These are phyloP conservation scores for Lepiota venenata DNA, from an alignment of 768 basidiomycete species.

Conservation along the genomic window DNA sequence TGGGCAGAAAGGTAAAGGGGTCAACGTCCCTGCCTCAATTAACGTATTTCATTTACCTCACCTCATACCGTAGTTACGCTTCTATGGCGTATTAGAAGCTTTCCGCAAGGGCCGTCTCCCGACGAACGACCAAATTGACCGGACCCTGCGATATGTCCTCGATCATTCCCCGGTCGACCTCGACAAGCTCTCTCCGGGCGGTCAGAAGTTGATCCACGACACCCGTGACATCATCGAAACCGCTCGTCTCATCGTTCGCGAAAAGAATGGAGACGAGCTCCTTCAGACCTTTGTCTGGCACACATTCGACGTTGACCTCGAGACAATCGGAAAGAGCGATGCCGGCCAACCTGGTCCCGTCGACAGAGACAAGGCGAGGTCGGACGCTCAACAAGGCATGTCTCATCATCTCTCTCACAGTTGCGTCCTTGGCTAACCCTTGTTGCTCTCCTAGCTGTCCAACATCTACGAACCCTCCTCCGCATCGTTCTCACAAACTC, in stretches of 20 bases:
- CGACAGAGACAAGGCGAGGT: constrained; percentile 48
- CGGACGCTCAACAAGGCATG: constrained; percentile 65
- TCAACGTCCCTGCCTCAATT: not conserved
- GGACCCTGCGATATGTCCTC: constrained; percentile 64
- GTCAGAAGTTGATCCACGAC: constrained; percentile 74
- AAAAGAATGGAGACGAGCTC: constrained; percentile 90
- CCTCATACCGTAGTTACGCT: constrained; percentile 45
- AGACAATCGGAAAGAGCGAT: constrained; percentile 23
- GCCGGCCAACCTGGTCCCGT: constrained; percentile 34
- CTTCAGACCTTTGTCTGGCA: constrained; percentile 91
- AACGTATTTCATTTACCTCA: not conserved
- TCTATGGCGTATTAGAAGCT: constrained; percentile 81
- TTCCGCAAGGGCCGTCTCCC: constrained; percentile 79
- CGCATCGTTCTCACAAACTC: constrained; percentile 90
- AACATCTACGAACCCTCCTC: constrained; percentile 85
- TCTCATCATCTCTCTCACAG: not conserved
- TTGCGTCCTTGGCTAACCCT: not conserved
- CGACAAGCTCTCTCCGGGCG: constrained; percentile 70
- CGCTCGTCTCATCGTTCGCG: constrained; percentile 60
- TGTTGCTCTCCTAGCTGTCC: constrained; percentile 43
- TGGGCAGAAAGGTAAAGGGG: constrained; percentile 65
- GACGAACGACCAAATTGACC: constrained; percentile 76
- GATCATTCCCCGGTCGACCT: constrained; percentile 55
- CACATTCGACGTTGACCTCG: constrained; percentile 50
- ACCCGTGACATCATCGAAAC: constrained; percentile 79